phyloP scores from a whole-genome alignment of 257 asterid species.

The Anisodus tanguticus region DNA sequence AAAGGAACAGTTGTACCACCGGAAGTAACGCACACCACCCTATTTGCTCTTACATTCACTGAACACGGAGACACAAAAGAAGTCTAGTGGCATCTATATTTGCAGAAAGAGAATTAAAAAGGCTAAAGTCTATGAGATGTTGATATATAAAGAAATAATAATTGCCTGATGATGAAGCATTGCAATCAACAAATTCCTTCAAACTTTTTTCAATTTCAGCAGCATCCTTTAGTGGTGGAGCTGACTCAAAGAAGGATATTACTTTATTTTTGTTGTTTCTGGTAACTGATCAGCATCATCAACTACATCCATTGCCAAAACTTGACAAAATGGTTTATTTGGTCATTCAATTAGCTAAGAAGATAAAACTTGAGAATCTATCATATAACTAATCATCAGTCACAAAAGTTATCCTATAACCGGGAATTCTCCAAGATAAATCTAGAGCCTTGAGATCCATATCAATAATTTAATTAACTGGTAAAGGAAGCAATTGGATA shows the following conservation, averaged over 20 bases:
- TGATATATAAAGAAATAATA: constrained; percentile 2
- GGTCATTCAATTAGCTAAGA: neutral
- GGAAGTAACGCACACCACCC: constrained; percentile 88
- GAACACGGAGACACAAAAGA: constrained; percentile 25
- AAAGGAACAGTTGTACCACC: constrained; percentile 98
- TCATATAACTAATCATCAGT: neutral
- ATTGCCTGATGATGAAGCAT: constrained; percentile 54
- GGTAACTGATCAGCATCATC: constrained; percentile 1
- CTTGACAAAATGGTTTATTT: constrained; percentile 1
- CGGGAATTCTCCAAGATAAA: neutral
- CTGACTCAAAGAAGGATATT: constrained; percentile 73
- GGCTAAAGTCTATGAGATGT: neutral
- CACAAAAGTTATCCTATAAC: neutral
- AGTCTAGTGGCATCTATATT: neutral
- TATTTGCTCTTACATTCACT: constrained; percentile 51
- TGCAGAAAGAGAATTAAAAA: neutral
- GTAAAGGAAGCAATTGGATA: neutral
- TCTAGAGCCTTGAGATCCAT: neutral
- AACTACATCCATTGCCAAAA: neutral
- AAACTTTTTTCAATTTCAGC: constrained; percentile 53
- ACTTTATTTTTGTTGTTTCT: constrained; percentile 54
- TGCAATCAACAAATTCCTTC: constrained; percentile 54
- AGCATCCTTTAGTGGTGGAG: constrained; percentile 74
- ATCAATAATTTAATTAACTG: neutral
- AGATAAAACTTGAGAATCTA: neutral